Base-by-base conservation (phyloP, 805 yeast species). In the Starmerella geochares region DNA sequence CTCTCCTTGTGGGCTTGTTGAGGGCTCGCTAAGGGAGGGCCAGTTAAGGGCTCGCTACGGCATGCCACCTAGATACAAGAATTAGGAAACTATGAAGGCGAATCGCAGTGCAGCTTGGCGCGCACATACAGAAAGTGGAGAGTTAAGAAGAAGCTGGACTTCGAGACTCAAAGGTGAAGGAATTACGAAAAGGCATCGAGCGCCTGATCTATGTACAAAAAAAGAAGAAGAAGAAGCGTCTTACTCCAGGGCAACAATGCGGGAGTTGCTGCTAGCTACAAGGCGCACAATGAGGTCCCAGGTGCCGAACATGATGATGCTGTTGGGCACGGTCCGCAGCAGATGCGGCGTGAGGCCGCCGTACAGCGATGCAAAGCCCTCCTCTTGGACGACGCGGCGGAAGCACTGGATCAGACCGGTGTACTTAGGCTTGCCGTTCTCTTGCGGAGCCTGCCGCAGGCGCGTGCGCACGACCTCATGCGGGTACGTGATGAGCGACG, bases 271-370 rank as follows among this genome's bases (percentile, higher is more conserved):
- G 4, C 48, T 44, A 6, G 53, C 36, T 2, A 53, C 46, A 9
- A 49, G 33, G 13, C 74, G 75, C 43, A 82, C 79, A 49, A 83
- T 79, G 29, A 92, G 65, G 64, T 92, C 99, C 97, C 97, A 92
- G 3, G 97, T 88, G 41, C 99, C 98, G 71, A 92, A 92, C 98
- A 92, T 92, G 59, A 92, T 90, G 64, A 92, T 87, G 62, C 95
- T 84, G 67, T 92, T 92, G 3, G 99, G 99, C 47, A 92, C 98
- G 0, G 98, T 92, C 67, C 98, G 78, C 70, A 92, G 76, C 61
- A 92, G 71, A 68, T 92, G 99, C 3, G 99, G 96, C 1, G 99
- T 92, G 60, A 92, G 73, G 0, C 99, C 99, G 49, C 99, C 96
- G 64, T 92, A 92, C 86, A 92, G 83, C 11, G 95, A 83, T 7